Base-by-base conservation (phyloP, 257 asterid species). In the Echites panduratus region DNA sequence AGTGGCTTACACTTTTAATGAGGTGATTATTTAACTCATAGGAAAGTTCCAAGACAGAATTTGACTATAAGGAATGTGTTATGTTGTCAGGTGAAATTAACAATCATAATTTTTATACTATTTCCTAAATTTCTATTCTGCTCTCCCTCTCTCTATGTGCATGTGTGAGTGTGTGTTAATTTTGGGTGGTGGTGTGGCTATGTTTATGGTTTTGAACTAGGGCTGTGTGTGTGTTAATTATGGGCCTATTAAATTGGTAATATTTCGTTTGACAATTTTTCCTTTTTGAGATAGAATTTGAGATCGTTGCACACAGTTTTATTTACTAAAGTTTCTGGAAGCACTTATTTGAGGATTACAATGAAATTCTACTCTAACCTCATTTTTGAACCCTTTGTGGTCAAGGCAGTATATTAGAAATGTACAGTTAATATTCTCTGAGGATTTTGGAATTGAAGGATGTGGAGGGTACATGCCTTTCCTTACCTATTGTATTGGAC, bases 401-500 rank as follows among this genome's bases (percentile, higher is more conserved):
- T 94, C 97, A 69, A 89, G 98, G 85, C 94, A 89, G 81, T 89
- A 94, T 80, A 94, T 94, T 77, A 83, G 96, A 79, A 94, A 94
- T 70, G 98, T 94, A 79, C 98, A 94, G 81, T 81, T 94, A 72
- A 89, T 94, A 78, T 94, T 94, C 86, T 94, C 98, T 0, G 98
- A 94, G 87, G 96, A 94, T 87, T 94, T 94, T 66, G 98, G 98
- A 44, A 94, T 97, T 26, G 98, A 94, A 87, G 98, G 98, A 62
- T 85, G 97, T 38, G 98, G 98, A 88, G 98, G 98, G 98, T 94
- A 91, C 59, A 72, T 79, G 56, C 45, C 62, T 74, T 71, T 80
- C 53, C 64, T 74, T 52, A 27, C 78, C 41, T 65, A 32, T 59
- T 70, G 20, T 61, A 57, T 40, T 63, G 58, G 26, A 70, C 57